These are phyloP conservation scores for Nakazawaea ambrosiae DNA, from an alignment of 805 yeast species.

Conservation along the genomic window DNA sequence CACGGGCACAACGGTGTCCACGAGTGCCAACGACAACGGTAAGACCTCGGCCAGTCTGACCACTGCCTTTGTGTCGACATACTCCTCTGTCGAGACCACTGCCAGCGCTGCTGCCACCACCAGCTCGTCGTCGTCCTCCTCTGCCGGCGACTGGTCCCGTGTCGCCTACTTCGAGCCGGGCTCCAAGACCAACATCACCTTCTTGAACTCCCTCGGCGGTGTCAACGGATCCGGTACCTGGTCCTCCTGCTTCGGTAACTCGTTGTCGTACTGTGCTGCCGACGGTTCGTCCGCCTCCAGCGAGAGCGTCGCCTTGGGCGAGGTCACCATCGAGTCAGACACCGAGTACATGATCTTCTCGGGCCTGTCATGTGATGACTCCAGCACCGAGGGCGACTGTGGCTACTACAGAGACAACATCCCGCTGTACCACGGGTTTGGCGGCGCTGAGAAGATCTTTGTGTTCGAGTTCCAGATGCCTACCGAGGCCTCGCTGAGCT, in stretches of 20 bases:
- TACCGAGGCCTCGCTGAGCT: conserved; percentile 39
- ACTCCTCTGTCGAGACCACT: conserved; percentile 11
- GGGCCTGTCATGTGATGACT: conserved; percentile 47
- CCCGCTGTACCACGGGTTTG: conserved; percentile 94
- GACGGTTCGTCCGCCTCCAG: conserved; percentile 74
- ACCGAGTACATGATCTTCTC: conserved; percentile 80
- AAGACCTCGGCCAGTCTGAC: conserved; percentile 23
- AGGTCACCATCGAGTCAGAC: conserved; percentile 64
- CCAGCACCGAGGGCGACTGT: conserved; percentile 50
- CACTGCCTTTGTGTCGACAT: conserved; percentile 18
- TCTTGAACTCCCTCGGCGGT: conserved; percentile 88
- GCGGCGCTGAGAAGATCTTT: conserved; percentile 78
- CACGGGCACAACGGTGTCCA: conserved; percentile 17
- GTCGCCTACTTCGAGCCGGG: conserved; percentile 70
- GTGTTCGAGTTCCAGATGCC: conserved; percentile 96
- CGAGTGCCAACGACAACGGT: conserved; percentile 15
- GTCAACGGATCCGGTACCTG: conserved; percentile 79
- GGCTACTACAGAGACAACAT: conserved; percentile 81
- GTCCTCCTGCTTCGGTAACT: conserved; percentile 85
- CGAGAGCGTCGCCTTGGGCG: conserved; percentile 59
- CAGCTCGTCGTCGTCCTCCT: conserved; percentile 23
- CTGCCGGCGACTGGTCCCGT: conserved; percentile 65
- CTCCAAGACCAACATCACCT: conserved; percentile 61
- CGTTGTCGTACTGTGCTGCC: conserved; percentile 74
- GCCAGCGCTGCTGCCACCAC: conserved; percentile 19